Percentiles rank a stretch among this genome's conserved stretches.
Conservation (phyloP, 257 asterid genomes). For the Solanum gracilifrons region DNA sequence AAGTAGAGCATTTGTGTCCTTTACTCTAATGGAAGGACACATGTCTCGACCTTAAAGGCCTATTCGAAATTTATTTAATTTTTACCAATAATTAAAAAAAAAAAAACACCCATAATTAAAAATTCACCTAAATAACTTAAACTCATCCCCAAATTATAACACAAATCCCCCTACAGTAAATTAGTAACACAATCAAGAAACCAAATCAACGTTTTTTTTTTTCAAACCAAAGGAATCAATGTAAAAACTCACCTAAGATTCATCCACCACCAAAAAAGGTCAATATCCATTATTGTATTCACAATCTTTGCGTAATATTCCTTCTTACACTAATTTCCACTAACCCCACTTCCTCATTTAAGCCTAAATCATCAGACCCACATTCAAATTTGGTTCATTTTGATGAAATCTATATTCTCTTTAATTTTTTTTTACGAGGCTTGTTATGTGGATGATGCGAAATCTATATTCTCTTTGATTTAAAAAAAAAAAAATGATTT, state of each 20-base stretch:
- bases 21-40: too few species aligned
- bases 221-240: not conserved
- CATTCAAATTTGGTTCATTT: constrained; percentile 6
- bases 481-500: too few species aligned
- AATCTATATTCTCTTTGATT: too few species aligned
- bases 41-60: too few species aligned
- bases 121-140: too few species aligned
- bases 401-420: not conserved
- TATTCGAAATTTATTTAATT: too few species aligned
- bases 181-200: not conserved
- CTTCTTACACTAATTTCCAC: constrained; percentile 18
- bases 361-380: constrained; percentile 13
- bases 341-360: constrained; percentile 5
- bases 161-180: not conserved
- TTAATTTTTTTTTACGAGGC: too few species aligned
- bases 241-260: constrained; percentile 27
- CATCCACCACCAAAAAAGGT: not conserved
- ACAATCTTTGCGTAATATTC: constrained; percentile 6
- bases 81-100: too few species aligned
- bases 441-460: too few species aligned
- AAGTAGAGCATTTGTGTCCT: too few species aligned
- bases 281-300: constrained; percentile 26
- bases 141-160: not conserved
- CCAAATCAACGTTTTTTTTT: not conserved
- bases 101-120: too few species aligned